Evolutionary conservation across 148 eudicot genomes (phyloP).

Genomic region (Vaccinium vitisidaea): DNA sequence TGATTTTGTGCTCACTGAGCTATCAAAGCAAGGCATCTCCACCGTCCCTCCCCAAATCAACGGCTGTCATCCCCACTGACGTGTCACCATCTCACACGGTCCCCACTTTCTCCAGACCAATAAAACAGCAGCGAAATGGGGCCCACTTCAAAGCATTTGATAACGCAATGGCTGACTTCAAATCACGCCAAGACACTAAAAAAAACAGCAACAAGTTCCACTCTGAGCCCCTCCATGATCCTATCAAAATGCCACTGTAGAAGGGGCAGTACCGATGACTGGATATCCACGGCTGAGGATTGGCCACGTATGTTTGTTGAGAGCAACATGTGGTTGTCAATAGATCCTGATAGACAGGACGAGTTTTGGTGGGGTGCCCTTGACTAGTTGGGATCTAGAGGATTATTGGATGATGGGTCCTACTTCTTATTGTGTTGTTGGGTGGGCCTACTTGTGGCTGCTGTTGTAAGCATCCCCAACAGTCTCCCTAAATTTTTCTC

Average conservation of each 20-base stretch:
- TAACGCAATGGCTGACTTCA: neutral
- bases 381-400: neutral
- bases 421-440: neutral
- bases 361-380: neutral
- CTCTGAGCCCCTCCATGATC: neutral
- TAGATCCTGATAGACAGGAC: slow-evolving; percentile 3
- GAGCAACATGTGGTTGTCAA: slow-evolving; percentile 32
- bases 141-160: neutral
- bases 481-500: too few relatives aligned
- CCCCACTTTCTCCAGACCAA: neutral
- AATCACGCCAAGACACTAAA: slow-evolving; percentile 7
- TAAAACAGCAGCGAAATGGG: neutral
- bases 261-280: neutral
- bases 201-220: neutral
- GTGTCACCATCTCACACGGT: neutral
- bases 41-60: slow-evolving; percentile 42
- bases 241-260: neutral
- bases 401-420: neutral
- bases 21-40: slow-evolving; percentile 69
- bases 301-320: slow-evolving; percentile 28
- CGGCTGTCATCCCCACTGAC: slow-evolving; percentile 33
- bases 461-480: too few relatives aligned
- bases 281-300: slow-evolving; percentile 12
- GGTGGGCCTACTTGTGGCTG: neutral
- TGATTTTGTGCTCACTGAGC: slow-evolving; percentile 65